phyloP scores from a whole-genome alignment of 78 protist species.

The Dictyostelium discoideum region dicty_2.7 NC_007088.5:7407501-7408000 shows the following conservation, averaged over 20 bases:
- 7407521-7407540: conserved; percentile 12
- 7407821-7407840: not conserved
- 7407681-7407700: not conserved
- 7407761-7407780: not conserved
- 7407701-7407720: not conserved
- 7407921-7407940: not conserved
- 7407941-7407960: not conserved
- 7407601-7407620: not conserved
- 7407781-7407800: not conserved
- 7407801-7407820: not conserved
- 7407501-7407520: not conserved
- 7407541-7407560: not conserved
- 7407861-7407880: not conserved
- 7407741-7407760: not conserved
- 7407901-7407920: no score
- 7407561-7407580: not conserved
- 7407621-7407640: not conserved
- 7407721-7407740: not conserved
- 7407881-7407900: not conserved
- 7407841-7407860: not conserved
- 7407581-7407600: not conserved
- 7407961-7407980: not conserved
- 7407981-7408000: no score
- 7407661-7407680: not conserved
- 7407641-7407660: not conserved